A percentile compares a stretch with the other conserved stretches of the same genome.
Evolutionary conservation across 352 stramenopile species (phyloP).

Genomic region (Peronosclerospora sorghi): DNA sequence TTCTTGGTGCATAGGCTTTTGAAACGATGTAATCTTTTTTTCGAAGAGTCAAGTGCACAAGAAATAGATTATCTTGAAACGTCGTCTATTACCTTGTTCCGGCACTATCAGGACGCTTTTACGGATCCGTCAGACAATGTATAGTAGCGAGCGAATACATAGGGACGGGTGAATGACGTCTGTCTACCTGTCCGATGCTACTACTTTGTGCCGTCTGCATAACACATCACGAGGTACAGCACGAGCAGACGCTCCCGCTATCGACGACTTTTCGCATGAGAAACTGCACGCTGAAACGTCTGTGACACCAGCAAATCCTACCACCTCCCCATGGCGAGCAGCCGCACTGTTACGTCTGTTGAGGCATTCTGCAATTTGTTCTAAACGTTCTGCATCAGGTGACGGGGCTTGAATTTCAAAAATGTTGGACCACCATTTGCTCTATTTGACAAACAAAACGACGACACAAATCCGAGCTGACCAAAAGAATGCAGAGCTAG

Average conservation of each 20-base stretch:
- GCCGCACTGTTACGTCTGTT: constrained; percentile 1
- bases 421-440: constrained; percentile 26
- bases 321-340: constrained; percentile 3
- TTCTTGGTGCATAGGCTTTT: background rate
- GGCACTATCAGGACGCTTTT: constrained; percentile 11
- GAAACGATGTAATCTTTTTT: too few relatives aligned
- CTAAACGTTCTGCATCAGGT: constrained; percentile 17
- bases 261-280: constrained; percentile 12
- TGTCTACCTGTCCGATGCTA: background rate
- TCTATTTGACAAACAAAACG: constrained; percentile 6
- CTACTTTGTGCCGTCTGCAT: constrained; percentile 4
- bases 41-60: too few relatives aligned
- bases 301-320: constrained; percentile 15
- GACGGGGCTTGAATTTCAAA: constrained; percentile 16
- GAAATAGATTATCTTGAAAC: constrained; percentile 10
- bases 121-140: background rate
- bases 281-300: constrained; percentile 22
- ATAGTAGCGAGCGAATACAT: background rate
- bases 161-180: background rate
- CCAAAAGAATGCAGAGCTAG: constrained; percentile 20
- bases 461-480: constrained; percentile 18
- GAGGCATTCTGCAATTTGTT: constrained; percentile 31
- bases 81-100: constrained; percentile 4
- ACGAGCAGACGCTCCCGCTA: constrained; percentile 10
- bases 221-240: constrained; percentile 15